Percentiles rank a stretch among this genome's conserved stretches.
Evolutionary conservation across 148 eudicot genomes (phyloP).

Genomic region (Diospyros lotus): DNA sequence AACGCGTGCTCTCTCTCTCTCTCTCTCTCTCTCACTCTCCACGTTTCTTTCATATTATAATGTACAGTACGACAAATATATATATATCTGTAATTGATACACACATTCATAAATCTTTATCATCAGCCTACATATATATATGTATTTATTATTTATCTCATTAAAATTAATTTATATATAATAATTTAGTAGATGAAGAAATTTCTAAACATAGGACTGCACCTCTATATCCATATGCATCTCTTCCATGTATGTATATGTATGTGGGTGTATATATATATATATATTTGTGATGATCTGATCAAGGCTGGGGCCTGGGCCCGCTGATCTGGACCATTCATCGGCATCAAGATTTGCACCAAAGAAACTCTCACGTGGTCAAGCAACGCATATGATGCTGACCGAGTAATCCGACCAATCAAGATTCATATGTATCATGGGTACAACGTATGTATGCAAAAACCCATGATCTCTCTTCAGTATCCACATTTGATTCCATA

Average conservation of each 20-base stretch:
- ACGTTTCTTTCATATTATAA: neutral
- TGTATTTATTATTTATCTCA: neutral
- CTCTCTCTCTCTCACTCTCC: slow-evolving; percentile 18
- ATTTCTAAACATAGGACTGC: neutral
- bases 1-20: slow-evolving; percentile 62
- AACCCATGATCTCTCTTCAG: no score
- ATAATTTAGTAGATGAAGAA: no score
- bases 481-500: no score
- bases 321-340: slow-evolving; percentile 2
- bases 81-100: no score
- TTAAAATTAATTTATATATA: no score
- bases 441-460: no score
- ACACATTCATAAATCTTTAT: no score
- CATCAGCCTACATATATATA: neutral
- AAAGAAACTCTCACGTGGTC: neutral
- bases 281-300: no score
- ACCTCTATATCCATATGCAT: neutral
- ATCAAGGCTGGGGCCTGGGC: neutral
- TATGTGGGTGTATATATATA: neutral
- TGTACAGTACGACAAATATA: neutral
- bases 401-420: neutral
- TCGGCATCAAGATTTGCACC: neutral
- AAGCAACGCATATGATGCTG: neutral
- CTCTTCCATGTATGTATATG: neutral
- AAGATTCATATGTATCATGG: neutral